phyloP scores from a whole-genome alignment of 2,329 filamentous ascomycete species.

The Hypoxylon sp. region DNA sequence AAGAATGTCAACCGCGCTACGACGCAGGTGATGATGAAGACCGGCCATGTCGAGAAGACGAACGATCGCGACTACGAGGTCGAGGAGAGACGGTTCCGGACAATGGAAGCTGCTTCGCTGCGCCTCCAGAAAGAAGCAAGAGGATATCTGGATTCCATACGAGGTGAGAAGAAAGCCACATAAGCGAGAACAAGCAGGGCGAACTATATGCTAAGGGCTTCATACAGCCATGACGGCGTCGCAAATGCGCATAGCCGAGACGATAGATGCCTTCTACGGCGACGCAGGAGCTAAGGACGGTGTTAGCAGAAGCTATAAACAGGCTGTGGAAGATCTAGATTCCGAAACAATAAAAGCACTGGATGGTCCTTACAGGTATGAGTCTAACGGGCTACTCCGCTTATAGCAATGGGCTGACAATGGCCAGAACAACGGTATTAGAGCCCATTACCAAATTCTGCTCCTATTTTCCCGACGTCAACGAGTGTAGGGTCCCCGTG shows the following conservation, averaged over 20 bases:
- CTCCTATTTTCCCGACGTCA: slow-evolving; percentile 98
- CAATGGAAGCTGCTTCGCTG: slow-evolving; percentile 94
- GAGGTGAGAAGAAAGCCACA: slow-evolving; percentile 69
- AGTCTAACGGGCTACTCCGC: too few relatives aligned
- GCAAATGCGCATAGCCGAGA: slow-evolving; percentile 99
- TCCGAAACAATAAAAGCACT: slow-evolving; percentile 98
- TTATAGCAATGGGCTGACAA: slow-evolving; percentile 36
- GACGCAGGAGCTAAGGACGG: slow-evolving; percentile 95
- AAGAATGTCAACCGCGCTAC: slow-evolving; percentile 99
- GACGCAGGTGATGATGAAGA: slow-evolving; percentile 99
- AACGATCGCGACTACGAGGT: slow-evolving; percentile 99
- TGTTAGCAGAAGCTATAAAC: slow-evolving; percentile 96
- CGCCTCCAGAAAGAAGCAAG: slow-evolving; percentile 98
- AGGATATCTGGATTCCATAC: slow-evolving; percentile 94
- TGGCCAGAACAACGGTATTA: slow-evolving; percentile 83
- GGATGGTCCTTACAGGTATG: slow-evolving; percentile 90
- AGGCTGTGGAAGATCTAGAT: slow-evolving; percentile 97
- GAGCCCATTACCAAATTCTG: slow-evolving; percentile 97
- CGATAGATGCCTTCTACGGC: slow-evolving; percentile 99
- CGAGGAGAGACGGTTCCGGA: slow-evolving; percentile 95
- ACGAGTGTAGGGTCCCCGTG: slow-evolving; percentile 78
- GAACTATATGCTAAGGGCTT: slow-evolving; percentile 32
- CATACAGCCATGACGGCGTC: slow-evolving; percentile 93
- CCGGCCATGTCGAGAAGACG: slow-evolving; percentile 97
- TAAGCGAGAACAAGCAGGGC: not conserved